phyloP scores from a whole-genome alignment of 345 rosid genomes.

The Hevea brasiliensis region DNA sequence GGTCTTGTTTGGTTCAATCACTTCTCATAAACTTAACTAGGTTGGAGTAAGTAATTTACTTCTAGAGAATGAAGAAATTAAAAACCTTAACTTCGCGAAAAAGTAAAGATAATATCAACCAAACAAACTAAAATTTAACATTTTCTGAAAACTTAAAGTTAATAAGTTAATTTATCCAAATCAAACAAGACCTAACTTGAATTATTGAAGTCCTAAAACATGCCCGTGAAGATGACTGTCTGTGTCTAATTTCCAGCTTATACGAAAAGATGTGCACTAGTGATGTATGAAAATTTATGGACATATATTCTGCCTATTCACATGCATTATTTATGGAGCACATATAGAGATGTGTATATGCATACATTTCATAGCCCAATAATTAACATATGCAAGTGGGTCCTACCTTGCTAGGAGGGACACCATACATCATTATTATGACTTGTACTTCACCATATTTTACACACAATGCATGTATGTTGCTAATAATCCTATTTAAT shows the following conservation, averaged over 20 bases:
- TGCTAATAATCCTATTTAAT: background rate
- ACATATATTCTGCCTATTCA: constrained; percentile 4
- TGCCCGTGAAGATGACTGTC: constrained; percentile 33
- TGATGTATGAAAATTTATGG: constrained; percentile 7
- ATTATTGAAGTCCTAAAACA: constrained; percentile 14
- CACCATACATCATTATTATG: background rate
- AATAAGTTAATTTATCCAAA: too few relatives aligned
- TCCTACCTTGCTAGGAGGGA: constrained; percentile 7
- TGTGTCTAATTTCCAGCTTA: background rate
- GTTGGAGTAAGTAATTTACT: too few relatives aligned
- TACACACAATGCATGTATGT: background rate
- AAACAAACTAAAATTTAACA: too few relatives aligned
- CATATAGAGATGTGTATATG: background rate
- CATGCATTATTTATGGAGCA: constrained; percentile 13
- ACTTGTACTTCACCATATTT: background rate
- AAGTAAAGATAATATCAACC: too few relatives aligned
- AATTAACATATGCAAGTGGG: constrained; percentile 5
- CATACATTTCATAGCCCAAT: constrained; percentile 15
- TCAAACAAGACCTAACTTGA: too few relatives aligned
- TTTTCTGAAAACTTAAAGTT: too few relatives aligned
- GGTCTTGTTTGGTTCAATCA: too few relatives aligned
- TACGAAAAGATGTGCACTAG: constrained; percentile 3
- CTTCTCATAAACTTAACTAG: too few relatives aligned
- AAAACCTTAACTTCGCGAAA: too few relatives aligned
- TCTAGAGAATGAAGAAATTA: too few relatives aligned